phyloP scores from a whole-genome alignment of 305 asterid species.

The Solanum hybrid region DNA sequence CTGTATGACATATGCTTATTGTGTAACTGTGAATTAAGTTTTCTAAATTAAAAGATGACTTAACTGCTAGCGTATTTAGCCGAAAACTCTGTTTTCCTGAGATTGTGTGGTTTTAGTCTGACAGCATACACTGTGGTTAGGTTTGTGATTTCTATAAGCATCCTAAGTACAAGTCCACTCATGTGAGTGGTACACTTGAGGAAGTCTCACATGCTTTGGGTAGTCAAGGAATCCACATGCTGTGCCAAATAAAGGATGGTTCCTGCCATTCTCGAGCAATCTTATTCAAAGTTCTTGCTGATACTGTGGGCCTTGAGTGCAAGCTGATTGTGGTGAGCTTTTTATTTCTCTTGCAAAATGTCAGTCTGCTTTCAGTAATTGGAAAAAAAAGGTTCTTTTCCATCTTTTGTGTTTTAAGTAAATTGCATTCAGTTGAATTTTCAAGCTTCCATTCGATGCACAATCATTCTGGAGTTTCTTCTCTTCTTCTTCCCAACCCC shows the following conservation, averaged over 20 bases:
- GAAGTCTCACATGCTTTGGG: conserved; percentile 67
- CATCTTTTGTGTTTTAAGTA: not conserved
- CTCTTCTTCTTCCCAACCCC: not conserved
- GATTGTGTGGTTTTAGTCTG: not conserved
- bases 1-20: not conserved
- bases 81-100: not conserved
- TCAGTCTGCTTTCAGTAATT: not conserved
- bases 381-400: not conserved
- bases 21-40: not conserved
- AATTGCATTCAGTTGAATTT: not conserved
- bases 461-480: not conserved
- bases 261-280: conserved; percentile 81
- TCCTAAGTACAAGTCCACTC: conserved; percentile 47
- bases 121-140: conserved; percentile 22
- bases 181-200: conserved; percentile 58
- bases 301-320: conserved; percentile 64
- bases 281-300: conserved; percentile 91
- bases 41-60: not conserved
- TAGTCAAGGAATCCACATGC: conserved; percentile 72
- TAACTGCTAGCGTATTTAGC: not conserved
- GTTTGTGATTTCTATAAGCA: conserved; percentile 70
- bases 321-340: conserved; percentile 79
- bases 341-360: conserved; percentile 11
- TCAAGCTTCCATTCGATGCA: not conserved
- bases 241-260: conserved; percentile 72